These are phyloP conservation scores for Ilyonectria sp. DNA, from an alignment of 2,329 filamentous ascomycete genomes.

Conservation along the genomic window DNA sequence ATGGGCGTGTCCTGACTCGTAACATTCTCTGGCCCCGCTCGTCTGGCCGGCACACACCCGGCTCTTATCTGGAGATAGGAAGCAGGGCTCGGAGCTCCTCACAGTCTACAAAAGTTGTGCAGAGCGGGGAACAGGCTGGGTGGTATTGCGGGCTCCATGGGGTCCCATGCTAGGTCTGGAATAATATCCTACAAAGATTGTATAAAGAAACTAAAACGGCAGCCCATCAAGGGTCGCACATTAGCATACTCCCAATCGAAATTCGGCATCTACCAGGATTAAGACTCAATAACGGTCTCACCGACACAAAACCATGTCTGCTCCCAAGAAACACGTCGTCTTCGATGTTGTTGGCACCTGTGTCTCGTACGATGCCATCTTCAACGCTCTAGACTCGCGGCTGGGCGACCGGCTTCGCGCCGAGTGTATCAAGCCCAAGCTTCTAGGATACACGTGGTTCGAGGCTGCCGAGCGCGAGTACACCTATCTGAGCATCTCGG, in stretches of 20 bases:
- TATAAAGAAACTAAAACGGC: neutral
- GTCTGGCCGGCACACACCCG: constrained; percentile 1
- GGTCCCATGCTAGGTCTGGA: neutral
- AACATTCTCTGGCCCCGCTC: neutral
- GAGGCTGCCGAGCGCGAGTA: constrained; percentile 64
- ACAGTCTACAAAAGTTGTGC: neutral
- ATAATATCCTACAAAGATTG: neutral
- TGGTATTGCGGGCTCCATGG: neutral
- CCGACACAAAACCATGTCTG: constrained; percentile 9
- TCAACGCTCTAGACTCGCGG: constrained; percentile 56
- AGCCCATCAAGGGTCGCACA: neutral
- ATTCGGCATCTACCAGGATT: neutral
- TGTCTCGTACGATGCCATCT: constrained; percentile 62
- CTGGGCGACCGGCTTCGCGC: constrained; percentile 58
- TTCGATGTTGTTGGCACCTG: constrained; percentile 69
- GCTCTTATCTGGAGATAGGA: neutral
- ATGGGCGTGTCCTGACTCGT: neutral
- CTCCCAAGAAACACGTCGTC: constrained; percentile 59
- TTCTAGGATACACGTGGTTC: constrained; percentile 64
- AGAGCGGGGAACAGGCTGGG: neutral
- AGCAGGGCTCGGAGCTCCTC: neutral
- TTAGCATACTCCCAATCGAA: neutral
- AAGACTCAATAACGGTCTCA: neutral
- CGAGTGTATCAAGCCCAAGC: constrained; percentile 57
- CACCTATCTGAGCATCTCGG: constrained; percentile 63